phyloP scores from a whole-genome alignment of 2,329 filamentous ascomycete species.

The Monosporascus ibericus region DNA sequence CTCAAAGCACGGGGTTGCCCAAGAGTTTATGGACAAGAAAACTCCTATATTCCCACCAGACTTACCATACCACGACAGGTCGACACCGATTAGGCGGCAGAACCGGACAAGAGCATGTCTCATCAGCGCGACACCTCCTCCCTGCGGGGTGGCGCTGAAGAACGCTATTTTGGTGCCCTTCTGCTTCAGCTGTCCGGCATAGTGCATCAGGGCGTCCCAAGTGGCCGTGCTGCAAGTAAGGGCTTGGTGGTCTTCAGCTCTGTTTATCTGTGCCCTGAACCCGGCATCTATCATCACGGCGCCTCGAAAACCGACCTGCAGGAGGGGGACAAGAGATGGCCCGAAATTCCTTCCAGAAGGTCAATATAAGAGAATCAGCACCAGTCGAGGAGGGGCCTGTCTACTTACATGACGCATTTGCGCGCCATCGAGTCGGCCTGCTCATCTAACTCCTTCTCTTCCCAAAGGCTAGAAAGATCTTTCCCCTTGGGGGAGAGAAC shows the following conservation, averaged over 20 bases:
- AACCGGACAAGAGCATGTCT: conserved; percentile 72
- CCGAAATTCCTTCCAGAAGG: conserved; percentile 56
- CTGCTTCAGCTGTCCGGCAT: conserved; percentile 54
- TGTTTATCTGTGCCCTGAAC: conserved; percentile 54
- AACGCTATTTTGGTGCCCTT: conserved; percentile 66
- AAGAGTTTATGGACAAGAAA: neutral
- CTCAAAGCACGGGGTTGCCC: neutral
- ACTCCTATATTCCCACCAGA: conserved; percentile 6
- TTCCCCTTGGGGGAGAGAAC: conserved; percentile 46
- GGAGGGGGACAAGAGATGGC: conserved; percentile 61
- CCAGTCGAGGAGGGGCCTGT: neutral
- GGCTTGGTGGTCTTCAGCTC: conserved; percentile 50
- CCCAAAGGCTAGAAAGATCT: conserved; percentile 34
- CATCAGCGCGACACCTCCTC: conserved; percentile 80
- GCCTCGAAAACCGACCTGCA: conserved; percentile 62
- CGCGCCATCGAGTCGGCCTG: conserved; percentile 76
- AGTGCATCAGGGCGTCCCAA: conserved; percentile 60
- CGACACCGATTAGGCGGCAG: conserved; percentile 57
- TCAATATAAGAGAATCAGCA: neutral
- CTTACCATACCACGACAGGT: conserved; percentile 66
- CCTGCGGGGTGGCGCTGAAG: conserved; percentile 75
- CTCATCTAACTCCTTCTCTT: conserved; percentile 62
- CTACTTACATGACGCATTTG: conserved; percentile 65
- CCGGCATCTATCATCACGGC: conserved; percentile 65
- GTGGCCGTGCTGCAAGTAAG: conserved; percentile 53